Percentiles rank a stretch among this genome's conserved stretches.
These are phyloP conservation scores for Exophiala dermatitidis DNA, from an alignment of 2,329 filamentous ascomycete species.

Conservation along the genomic window DNA sequence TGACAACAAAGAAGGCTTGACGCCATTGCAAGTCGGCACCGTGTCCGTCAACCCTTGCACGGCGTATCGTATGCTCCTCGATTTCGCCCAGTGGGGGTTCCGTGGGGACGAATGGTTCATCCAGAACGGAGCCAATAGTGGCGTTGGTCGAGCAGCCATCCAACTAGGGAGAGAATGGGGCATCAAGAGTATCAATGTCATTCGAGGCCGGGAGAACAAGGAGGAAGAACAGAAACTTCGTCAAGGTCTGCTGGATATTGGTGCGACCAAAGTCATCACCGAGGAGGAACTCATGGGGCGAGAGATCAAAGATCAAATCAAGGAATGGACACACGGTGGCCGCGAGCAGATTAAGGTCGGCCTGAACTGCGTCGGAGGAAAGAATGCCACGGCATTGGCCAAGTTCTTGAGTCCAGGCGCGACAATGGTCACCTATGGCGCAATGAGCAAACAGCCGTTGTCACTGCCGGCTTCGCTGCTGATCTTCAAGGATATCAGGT, in stretches of 20 bases:
- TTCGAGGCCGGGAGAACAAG: constrained; percentile 64
- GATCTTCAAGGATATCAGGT: constrained; percentile 87
- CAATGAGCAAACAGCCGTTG: constrained; percentile 85
- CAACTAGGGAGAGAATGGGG: constrained; percentile 84
- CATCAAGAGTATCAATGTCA: constrained; percentile 79
- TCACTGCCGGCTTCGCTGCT: constrained; percentile 72
- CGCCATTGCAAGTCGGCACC: constrained; percentile 71
- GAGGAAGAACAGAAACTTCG: constrained; percentile 52
- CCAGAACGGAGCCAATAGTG: constrained; percentile 93
- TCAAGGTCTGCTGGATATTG: constrained; percentile 53
- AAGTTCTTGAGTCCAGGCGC: constrained; percentile 62
- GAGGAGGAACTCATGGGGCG: constrained; percentile 48
- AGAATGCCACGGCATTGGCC: constrained; percentile 69
- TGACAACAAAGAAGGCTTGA: constrained; percentile 62
- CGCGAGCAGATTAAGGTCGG: constrained; percentile 67
- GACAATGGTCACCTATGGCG: constrained; percentile 86
- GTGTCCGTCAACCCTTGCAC: constrained; percentile 90
- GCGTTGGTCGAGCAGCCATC: constrained; percentile 84
- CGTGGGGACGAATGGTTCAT: constrained; percentile 85
- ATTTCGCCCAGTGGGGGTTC: constrained; percentile 57
- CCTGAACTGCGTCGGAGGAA: constrained; percentile 90
- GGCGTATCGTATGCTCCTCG: constrained; percentile 84
- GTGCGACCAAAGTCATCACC: constrained; percentile 57
- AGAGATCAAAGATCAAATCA: constrained; percentile 44
- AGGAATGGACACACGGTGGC: constrained; percentile 64